These are phyloP conservation scores for Aspergillus sp. DNA, from an alignment of 2,329 filamentous ascomycete genomes.

Conservation along the genomic window DNA sequence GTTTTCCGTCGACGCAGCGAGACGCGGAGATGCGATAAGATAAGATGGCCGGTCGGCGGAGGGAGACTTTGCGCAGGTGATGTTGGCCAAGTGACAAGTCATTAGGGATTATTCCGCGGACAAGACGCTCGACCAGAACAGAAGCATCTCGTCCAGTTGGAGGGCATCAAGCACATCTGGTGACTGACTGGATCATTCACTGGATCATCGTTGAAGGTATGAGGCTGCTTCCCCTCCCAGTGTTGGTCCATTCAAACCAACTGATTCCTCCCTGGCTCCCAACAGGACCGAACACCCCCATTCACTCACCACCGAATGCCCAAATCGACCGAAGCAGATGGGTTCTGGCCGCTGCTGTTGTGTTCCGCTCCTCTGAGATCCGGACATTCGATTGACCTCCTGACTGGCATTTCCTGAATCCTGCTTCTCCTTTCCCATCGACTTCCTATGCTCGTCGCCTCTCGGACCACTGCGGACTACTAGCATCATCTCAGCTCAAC, in stretches of 20 bases:
- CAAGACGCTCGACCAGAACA: too few species aligned
- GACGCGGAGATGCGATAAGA: slow-evolving; percentile 35
- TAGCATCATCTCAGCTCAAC: not conserved
- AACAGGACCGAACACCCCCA: not conserved
- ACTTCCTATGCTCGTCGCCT: not conserved
- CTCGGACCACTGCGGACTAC: not conserved
- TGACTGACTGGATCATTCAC: too few species aligned
- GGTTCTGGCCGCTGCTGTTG: not conserved
- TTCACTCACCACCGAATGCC: not conserved
- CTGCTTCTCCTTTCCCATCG: not conserved
- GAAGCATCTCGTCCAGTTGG: too few species aligned
- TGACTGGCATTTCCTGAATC: not conserved
- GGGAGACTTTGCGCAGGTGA: not conserved
- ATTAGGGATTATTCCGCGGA: too few species aligned
- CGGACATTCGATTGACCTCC: not conserved
- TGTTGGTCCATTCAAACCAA: too few species aligned
- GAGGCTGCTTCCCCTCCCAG: too few species aligned
- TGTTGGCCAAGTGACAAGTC: too few species aligned
- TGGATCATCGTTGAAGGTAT: too few species aligned
- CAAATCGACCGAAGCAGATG: not conserved
- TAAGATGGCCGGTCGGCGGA: slow-evolving; percentile 18
- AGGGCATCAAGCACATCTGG: too few species aligned
- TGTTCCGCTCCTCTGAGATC: not conserved
- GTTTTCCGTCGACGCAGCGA: not conserved
- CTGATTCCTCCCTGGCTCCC: slow-evolving; percentile 1